Evolutionary conservation across 257 asterid species (phyloP).

Genomic region (Solanum appendiculatum): DNA sequence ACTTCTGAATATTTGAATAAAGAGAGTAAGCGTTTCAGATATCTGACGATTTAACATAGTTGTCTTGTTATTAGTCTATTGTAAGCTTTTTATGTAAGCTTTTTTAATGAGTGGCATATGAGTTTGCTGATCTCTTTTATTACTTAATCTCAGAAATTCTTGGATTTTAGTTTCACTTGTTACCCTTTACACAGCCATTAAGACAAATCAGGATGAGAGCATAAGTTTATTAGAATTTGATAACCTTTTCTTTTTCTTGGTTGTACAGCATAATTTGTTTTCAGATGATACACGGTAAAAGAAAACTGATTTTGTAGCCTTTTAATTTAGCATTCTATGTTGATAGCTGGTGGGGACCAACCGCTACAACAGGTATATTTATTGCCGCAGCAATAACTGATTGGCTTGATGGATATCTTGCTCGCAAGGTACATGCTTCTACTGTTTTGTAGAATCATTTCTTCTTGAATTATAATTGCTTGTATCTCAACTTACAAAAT

Average conservation of each 20-base stretch:
- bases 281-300: not conserved
- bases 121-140: not conserved
- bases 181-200: not conserved
- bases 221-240: not conserved
- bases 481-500: not conserved
- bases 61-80: not conserved
- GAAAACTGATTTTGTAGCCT: constrained; percentile 5
- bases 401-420: constrained; percentile 99
- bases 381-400: constrained; percentile 86
- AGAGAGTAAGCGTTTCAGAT: not conserved
- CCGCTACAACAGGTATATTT: constrained; percentile 69
- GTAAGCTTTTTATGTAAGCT: not conserved
- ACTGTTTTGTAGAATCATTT: not conserved
- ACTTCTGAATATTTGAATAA: not conserved
- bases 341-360: constrained; percentile 91
- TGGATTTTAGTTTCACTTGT: not conserved
- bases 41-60: not conserved
- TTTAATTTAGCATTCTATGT: constrained; percentile 59
- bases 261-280: not conserved
- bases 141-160: not conserved
- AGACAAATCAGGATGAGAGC: not conserved
- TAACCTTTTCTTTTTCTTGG: not conserved
- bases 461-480: not conserved
- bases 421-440: constrained; percentile 63
- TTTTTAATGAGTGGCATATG: not conserved